These are phyloP conservation scores for Sisymbrium altissimum DNA, from an alignment of 345 rosid genomes.

Conservation along the genomic window DNA sequence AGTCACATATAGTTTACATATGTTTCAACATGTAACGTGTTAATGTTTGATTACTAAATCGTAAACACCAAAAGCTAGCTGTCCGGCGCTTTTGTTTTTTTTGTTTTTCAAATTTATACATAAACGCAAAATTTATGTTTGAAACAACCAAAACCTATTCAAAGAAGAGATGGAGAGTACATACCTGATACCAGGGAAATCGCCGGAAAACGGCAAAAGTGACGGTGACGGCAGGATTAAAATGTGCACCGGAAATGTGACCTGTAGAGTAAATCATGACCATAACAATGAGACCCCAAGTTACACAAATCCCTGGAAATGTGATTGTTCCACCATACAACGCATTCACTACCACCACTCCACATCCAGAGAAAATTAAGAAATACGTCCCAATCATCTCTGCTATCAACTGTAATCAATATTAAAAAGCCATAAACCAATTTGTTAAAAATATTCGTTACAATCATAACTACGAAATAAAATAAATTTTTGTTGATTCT, in stretches of 20 bases:
- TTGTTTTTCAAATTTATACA: no score
- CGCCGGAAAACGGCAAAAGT: slow-evolving; percentile 53
- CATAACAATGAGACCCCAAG: slow-evolving; percentile 74
- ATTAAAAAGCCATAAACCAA: background rate
- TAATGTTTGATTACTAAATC: no score
- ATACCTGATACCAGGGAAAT: slow-evolving; percentile 51
- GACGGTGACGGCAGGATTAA: slow-evolving; percentile 74
- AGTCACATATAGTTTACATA: no score
- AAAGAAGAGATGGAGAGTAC: background rate
- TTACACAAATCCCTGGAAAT: slow-evolving; percentile 62
- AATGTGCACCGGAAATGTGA: slow-evolving; percentile 84
- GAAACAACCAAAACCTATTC: background rate
- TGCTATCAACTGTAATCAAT: slow-evolving; percentile 47
- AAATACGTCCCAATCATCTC: slow-evolving; percentile 72
- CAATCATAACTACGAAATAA: background rate
- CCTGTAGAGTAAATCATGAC: slow-evolving; percentile 69
- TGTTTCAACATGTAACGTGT: no score
- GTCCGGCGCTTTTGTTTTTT: no score
- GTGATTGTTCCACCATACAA: slow-evolving; percentile 48
- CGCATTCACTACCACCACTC: slow-evolving; percentile 57
- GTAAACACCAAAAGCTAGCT: no score
- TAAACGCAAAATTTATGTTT: no score
- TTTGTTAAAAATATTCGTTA: background rate
- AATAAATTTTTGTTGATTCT: background rate
- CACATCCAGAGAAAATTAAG: slow-evolving; percentile 73